Base-by-base conservation (phyloP, 352 stramenopile genomes). In the Phytophthora hibernalis region DNA sequence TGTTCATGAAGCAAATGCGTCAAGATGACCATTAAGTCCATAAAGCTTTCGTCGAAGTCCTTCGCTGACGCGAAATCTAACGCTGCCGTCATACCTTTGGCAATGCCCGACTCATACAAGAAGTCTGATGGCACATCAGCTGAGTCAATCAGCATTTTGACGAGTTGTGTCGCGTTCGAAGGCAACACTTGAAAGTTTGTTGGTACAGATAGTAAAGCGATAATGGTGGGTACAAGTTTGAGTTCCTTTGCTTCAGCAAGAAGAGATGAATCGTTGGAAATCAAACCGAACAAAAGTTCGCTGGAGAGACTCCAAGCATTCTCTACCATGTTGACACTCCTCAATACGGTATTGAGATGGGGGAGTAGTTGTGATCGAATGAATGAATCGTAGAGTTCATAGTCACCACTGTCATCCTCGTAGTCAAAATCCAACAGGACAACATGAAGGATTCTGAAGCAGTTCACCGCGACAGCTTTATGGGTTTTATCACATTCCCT, bases 351-450 rank as follows among this genome's bases (percentile, higher is more conserved):
- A n/a, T 65, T 57, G 3, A 89, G 48, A 13, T 71, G 71, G 2
- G 82, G 80, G 12, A 91, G 10, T n/a, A 90, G 72, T n/a, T 82
- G 54, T 1, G 68, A 59, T 53, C 70, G 63, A 59, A 87, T 53
- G 49, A 92, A 90, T 6, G 20, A 35, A 6, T 75, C 65, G 28
- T 70, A 77, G 12, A 68, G 52, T 2, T 77, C 22, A 12, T 69
- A 65, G 9, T 70, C 54, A 5, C 55, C 54, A 26, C 55, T 65
- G 8, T 65, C 55, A 21, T 53, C 38, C 2, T 70, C 35, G 35
- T 73, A 72, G 1, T 87, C 59, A 4, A 85, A 82, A 55, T 90
- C 74, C 20, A 92, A 55, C 42, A 92, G 52, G 1, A 83, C 55
- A 28, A 74, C 37, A 50, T 83, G 83, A 31, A 92, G 59, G 15